Base-by-base conservation (phyloP, 1,139 yeast genomes). In the Pichia sp. region DNA sequence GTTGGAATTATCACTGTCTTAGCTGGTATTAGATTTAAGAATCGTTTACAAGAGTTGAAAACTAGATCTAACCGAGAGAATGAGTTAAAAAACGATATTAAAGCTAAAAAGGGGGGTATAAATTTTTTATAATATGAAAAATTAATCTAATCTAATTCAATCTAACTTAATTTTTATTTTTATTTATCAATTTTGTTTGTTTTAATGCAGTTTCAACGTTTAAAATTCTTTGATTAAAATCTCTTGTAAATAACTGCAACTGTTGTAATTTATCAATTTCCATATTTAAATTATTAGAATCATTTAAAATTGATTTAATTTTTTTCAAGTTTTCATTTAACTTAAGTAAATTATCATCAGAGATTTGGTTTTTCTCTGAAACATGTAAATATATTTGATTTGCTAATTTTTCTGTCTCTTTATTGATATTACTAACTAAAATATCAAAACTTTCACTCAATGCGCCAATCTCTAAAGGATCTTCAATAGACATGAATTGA, bases 201-300 rank as follows among this genome's bases (percentile, higher is more conserved):
- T 41, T 47, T 41, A 58, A 40, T 27, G 56, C 45, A 2, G n/a
- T 36, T 32, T 64, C 65, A n/a, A 67, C 47, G 4, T 51, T 55
- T 30, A 46, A 34, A 11, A 74, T 57, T 40, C 79, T 59, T 3
- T 51, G 52, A 28, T 61, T 63, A 54, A 75, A 75, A 44, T 72
- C 79, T 25, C 56, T 53, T 7, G 66, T 72, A 40, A 84, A 81
- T 47, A 65, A 57, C 38, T 70, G 72, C 44, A 87, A 70, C 59
- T 86, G 95, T 52, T 83, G 82, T 48, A 87, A 61, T 65, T 83
- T 85, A 61, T 77, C 71, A 53, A 86, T 81, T 55, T 84, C 86
- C 51, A 66, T 60, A 56, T 84, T 86, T 28, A 86, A 58, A 18
- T 72, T 74, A 39, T 75, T 75, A 56, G 90, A 83, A 39, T 74